Conservation (phyloP, 2,329 filamentous ascomycete species). For the Sclerotinia minor region DNA sequence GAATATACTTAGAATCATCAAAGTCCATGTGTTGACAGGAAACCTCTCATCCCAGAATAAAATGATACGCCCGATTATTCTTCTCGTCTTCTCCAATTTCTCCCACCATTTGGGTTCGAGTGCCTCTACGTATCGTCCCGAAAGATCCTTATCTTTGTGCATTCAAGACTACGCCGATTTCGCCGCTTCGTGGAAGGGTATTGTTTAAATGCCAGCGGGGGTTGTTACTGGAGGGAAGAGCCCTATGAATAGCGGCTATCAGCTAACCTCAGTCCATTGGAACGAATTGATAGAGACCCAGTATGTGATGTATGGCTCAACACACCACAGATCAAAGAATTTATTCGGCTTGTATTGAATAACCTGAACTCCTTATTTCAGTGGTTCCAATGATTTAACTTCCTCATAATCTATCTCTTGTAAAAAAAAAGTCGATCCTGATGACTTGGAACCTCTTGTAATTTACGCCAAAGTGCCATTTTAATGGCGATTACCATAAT, state of each 20-base stretch:
- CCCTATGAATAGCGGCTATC: background rate
- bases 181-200: background rate
- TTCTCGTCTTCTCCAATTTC: background rate
- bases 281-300: too few species aligned
- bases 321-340: background rate
- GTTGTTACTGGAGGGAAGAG: background rate
- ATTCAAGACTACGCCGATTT: background rate
- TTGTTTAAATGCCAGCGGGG: background rate
- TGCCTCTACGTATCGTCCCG: background rate
- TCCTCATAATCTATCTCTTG: too few species aligned
- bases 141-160: background rate
- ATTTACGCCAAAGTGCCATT: background rate
- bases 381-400: too few species aligned
- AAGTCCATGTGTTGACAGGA: background rate
- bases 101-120: background rate
- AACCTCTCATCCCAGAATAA: background rate
- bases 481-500: slow-evolving; percentile 19
- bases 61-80: background rate
- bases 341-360: background rate
- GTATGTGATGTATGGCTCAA: too few species aligned
- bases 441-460: background rate
- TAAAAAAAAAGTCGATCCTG: background rate
- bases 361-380: too few species aligned
- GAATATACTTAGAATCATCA: background rate
- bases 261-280: background rate